A percentile compares a stretch with the other conserved stretches of the same genome.
Evolutionary conservation across 345 rosid genomes (phyloP).

Genomic region (Eucalyptus pauciflora): DNA sequence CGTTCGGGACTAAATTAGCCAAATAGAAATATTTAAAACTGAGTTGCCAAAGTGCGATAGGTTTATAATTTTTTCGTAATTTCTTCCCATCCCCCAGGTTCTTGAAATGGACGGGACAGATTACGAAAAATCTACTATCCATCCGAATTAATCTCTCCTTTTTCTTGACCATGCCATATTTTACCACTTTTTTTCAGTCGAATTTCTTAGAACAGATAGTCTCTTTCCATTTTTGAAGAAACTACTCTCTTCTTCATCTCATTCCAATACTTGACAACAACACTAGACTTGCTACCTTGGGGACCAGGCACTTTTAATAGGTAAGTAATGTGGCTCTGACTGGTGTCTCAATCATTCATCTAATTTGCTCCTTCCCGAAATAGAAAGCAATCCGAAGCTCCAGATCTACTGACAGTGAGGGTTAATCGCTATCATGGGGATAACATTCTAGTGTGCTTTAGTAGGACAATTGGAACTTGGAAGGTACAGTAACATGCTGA

Average conservation of each 20-base stretch:
- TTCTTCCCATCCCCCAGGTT: background rate
- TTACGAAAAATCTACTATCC: background rate
- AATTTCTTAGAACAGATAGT: background rate
- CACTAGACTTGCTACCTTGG: background rate
- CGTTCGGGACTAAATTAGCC: no score
- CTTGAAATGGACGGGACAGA: background rate
- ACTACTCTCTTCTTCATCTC: background rate
- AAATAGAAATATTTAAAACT: rapidly evolving
- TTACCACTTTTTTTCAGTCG: background rate
- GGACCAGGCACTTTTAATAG: background rate
- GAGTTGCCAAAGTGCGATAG: background rate
- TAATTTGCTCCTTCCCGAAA: background rate
- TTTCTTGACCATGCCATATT: background rate
- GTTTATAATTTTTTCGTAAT: no score
- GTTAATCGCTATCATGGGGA: background rate
- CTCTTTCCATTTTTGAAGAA: background rate
- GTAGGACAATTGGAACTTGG: background rate
- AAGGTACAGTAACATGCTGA: background rate
- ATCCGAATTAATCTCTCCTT: no score
- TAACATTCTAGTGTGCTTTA: background rate
- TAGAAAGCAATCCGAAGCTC: background rate
- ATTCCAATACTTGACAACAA: background rate
- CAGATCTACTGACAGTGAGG: background rate
- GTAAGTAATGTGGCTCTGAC: background rate
- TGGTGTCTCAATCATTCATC: background rate